These are phyloP conservation scores for Skeletonema tropicum DNA, from an alignment of 108 stramenopile genomes.

Conservation along the genomic window DNA sequence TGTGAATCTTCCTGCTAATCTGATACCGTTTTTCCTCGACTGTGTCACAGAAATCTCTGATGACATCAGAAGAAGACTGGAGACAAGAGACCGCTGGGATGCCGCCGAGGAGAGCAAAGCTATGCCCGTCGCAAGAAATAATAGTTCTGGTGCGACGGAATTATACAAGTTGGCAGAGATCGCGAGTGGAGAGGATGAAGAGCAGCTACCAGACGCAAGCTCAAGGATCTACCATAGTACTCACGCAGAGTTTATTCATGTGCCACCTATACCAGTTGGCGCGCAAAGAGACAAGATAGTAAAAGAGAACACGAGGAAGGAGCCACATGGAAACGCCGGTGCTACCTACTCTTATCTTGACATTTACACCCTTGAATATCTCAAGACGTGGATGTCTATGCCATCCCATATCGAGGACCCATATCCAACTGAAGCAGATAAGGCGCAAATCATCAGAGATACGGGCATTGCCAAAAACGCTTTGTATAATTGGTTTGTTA, in stretches of 20 bases:
- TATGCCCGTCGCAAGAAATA: not conserved
- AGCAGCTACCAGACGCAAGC: not conserved
- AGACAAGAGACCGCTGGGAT: not conserved
- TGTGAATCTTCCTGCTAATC: not conserved
- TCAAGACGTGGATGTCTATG: conserved; percentile 34
- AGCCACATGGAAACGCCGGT: not conserved
- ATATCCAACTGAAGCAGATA: conserved; percentile 37
- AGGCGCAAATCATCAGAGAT: conserved; percentile 24
- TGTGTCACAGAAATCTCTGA: not conserved
- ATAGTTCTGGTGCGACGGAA: not conserved
- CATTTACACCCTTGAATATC: conserved; percentile 5
- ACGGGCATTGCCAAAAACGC: conserved; percentile 42
- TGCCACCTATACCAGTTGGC: not conserved
- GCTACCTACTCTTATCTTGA: not conserved
- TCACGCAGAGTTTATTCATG: not conserved
- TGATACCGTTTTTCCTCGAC: not conserved
- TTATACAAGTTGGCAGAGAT: not conserved
- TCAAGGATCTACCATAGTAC: not conserved
- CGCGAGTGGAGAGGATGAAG: conserved; percentile 1
- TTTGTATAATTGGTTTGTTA: conserved; percentile 43
- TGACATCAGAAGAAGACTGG: not conserved
- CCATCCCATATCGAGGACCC: conserved; percentile 32
- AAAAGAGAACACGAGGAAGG: not conserved
- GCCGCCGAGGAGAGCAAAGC: not conserved
- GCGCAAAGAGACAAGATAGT: not conserved